A percentile compares a stretch with the other conserved stretches of the same genome.
phyloP scores from a whole-genome alignment of 805 yeast species.

The Metschnikowia shivogae region DNA sequence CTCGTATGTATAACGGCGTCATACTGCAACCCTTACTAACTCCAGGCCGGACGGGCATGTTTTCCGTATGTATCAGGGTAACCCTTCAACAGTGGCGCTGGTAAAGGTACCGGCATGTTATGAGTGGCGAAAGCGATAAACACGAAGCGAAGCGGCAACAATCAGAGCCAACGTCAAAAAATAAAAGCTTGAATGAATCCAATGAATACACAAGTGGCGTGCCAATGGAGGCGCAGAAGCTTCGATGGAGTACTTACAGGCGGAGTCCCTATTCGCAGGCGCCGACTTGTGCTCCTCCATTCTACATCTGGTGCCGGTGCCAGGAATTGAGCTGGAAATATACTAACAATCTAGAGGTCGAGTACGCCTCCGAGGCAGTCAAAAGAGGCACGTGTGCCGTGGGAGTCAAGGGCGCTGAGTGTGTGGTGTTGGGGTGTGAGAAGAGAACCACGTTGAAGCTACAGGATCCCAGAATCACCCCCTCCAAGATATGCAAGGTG shows the following conservation, averaged over 20 bases:
- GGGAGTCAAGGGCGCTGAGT: slow-evolving; percentile 86
- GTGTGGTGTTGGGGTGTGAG: slow-evolving; percentile 94
- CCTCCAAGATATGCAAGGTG: slow-evolving; percentile 85
- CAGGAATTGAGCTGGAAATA: background rate
- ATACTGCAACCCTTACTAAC: slow-evolving; percentile 25
- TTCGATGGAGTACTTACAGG: too few species aligned
- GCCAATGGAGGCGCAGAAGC: too few species aligned
- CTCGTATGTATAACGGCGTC: slow-evolving; percentile 59
- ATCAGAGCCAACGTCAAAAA: too few species aligned
- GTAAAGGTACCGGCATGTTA: background rate
- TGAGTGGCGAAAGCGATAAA: background rate
- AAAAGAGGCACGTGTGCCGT: slow-evolving; percentile 98
- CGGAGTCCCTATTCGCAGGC: too few species aligned
- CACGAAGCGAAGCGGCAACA: too few species aligned
- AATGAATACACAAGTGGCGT: too few species aligned
- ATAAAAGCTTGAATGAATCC: too few species aligned
- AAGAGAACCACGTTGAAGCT: slow-evolving; percentile 91
- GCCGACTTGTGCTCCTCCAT: too few species aligned
- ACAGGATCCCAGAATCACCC: slow-evolving; percentile 95
- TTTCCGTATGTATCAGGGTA: slow-evolving; percentile 59
- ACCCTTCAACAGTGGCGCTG: background rate
- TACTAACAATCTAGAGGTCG: slow-evolving; percentile 65
- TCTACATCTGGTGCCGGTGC: too few species aligned
- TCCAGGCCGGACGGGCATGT: slow-evolving; percentile 97
- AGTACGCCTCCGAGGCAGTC: slow-evolving; percentile 96